A percentile compares a stretch with the other conserved stretches of the same genome.
Evolutionary conservation across 2,329 filamentous ascomycete species (phyloP).

Genomic region (Parastagonospora nodorum): DNA sequence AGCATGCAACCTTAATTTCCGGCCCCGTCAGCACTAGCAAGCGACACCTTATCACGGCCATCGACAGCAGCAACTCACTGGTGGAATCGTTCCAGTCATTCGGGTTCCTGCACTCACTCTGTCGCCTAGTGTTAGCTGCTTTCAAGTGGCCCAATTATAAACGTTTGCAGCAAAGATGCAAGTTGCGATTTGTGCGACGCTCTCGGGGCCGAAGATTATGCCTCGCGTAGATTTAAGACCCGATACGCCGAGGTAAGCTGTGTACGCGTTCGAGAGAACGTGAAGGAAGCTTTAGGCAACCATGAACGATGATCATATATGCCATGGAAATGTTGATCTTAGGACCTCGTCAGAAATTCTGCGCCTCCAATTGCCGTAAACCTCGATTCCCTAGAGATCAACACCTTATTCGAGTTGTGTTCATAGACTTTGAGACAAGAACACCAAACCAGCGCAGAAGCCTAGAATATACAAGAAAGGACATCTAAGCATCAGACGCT

Average conservation of each 20-base stretch:
- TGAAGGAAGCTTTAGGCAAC: neutral
- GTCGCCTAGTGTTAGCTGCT: neutral
- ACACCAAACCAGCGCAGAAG: too few relatives aligned
- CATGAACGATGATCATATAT: neutral
- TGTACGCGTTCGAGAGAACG: neutral
- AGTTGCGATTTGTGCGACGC: neutral
- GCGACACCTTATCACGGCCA: neutral
- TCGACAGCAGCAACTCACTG: neutral
- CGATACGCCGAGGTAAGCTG: neutral
- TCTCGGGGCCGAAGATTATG: conserved; percentile 1
- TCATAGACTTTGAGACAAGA: too few relatives aligned
- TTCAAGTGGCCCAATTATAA: too few relatives aligned
- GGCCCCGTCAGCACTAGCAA: neutral
- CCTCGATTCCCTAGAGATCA: too few relatives aligned
- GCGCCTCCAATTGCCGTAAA: neutral
- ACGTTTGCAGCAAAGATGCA: too few relatives aligned
- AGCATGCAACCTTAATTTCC: conserved; percentile 1
- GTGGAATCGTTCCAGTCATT: too few relatives aligned
- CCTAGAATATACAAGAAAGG: too few relatives aligned
- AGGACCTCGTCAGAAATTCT: neutral
- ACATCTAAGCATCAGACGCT: neutral
- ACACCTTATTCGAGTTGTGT: too few relatives aligned
- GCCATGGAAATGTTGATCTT: neutral
- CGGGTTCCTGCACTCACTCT: too few relatives aligned
- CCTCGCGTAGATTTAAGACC: neutral